These are phyloP conservation scores for Logfia minima DNA, from an alignment of 129 eudicot species.

Conservation along the genomic window DNA sequence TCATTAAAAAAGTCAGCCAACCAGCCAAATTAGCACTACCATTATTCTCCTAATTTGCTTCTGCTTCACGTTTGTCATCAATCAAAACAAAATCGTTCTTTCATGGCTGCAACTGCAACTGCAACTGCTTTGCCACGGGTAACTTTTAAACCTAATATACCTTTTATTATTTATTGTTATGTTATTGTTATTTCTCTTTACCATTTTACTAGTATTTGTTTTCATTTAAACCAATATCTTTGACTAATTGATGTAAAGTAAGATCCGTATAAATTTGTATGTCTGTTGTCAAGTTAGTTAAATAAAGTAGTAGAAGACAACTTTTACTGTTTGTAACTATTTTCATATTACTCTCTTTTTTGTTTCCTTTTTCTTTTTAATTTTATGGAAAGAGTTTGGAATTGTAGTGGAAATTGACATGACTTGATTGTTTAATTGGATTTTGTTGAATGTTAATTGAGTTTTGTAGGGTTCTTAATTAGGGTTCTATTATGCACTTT, in stretches of 20 bases:
- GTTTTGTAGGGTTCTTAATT: slow-evolving; percentile 29
- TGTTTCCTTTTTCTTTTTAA: background rate
- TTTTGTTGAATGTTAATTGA: background rate
- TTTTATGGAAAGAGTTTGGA: slow-evolving; percentile 7
- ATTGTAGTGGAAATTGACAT: slow-evolving; percentile 12
- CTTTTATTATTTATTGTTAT: background rate
- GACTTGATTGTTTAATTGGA: slow-evolving; percentile 22
- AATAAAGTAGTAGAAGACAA: background rate
- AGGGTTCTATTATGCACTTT: background rate
- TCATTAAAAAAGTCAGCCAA: background rate
- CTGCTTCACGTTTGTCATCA: slow-evolving; percentile 27
- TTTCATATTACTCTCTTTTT: background rate
- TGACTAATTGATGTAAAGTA: slow-evolving; percentile 1
- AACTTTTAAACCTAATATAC: background rate
- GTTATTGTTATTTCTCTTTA: background rate
- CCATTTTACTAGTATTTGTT: background rate
- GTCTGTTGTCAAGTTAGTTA: background rate
- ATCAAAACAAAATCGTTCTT: slow-evolving; percentile 6
- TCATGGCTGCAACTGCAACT: slow-evolving; percentile 25
- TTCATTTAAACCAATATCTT: slow-evolving; percentile 2
- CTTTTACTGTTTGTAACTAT: background rate
- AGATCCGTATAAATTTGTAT: background rate
- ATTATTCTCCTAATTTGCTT: slow-evolving; percentile 22
- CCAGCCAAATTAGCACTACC: background rate
- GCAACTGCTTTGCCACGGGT: slow-evolving; percentile 17